Conservation (phyloP, 495 filamentous ascomycete genomes). For the Xanthoparmelia taractica region DNA sequence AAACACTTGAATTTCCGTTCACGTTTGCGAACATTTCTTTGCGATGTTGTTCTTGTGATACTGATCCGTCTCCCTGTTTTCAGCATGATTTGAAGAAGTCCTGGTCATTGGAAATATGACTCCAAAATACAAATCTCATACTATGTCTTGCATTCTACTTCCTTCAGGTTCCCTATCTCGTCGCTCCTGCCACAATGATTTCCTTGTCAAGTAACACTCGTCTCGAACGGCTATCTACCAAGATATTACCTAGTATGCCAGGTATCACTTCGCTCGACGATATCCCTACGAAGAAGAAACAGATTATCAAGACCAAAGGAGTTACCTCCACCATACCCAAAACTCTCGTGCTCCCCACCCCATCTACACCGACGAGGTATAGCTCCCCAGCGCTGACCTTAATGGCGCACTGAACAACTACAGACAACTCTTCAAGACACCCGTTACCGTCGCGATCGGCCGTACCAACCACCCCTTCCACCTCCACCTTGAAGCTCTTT, state of each 20-base stretch:
- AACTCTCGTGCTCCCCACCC: slow-evolving; percentile 19
- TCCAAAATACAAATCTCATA: neutral
- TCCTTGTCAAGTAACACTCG: neutral
- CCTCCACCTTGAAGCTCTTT: slow-evolving; percentile 39
- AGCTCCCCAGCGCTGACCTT: slow-evolving; percentile 15
- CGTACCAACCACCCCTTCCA: slow-evolving; percentile 28
- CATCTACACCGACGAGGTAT: slow-evolving; percentile 19
- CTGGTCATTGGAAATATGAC: neutral
- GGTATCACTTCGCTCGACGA: slow-evolving; percentile 2
- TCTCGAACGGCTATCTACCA: slow-evolving; percentile 8
- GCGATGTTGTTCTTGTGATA: neutral
- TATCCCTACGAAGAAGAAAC: slow-evolving; percentile 7
- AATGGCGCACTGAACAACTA: slow-evolving; percentile 6
- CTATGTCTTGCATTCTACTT: neutral
- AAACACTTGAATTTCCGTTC: neutral
- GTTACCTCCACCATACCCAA: slow-evolving; percentile 10
- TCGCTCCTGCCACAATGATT: slow-evolving; percentile 11
- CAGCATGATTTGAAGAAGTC: neutral
- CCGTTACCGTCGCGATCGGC: slow-evolving; percentile 33
- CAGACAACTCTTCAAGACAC: slow-evolving; percentile 28
- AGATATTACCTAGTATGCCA: slow-evolving; percentile 3
- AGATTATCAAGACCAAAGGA: slow-evolving; percentile 4
- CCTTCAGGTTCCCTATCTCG: neutral
- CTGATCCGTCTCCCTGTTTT: neutral
- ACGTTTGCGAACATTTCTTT: slow-evolving; percentile 3